Conservation (phyloP, 345 rosid species). For the Moricandia moricandioides region DNA sequence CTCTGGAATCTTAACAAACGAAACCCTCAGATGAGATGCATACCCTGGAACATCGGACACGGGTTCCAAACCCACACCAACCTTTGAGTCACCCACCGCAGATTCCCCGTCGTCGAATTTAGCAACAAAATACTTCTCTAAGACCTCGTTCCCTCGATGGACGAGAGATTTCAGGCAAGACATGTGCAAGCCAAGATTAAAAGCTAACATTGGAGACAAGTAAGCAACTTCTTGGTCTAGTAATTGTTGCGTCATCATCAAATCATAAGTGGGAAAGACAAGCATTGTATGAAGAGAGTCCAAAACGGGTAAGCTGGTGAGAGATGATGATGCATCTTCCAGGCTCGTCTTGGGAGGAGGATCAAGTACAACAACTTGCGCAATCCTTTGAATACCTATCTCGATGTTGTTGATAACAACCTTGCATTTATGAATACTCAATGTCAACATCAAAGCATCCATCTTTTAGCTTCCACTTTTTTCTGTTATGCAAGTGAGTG, state of each 20-base stretch:
- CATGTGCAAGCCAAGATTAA: conserved; percentile 73
- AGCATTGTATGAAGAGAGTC: conserved; percentile 43
- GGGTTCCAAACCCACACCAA: conserved; percentile 62
- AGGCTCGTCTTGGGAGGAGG: conserved; percentile 61
- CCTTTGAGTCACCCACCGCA: conserved; percentile 25
- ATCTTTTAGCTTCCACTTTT: neutral
- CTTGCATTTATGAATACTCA: conserved; percentile 34
- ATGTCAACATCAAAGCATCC: neutral
- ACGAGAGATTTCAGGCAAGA: conserved; percentile 71
- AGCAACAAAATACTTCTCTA: conserved; percentile 58
- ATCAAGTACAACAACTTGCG: conserved; percentile 74
- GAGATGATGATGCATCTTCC: conserved; percentile 8
- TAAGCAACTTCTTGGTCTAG: conserved; percentile 59
- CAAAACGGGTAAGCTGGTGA: neutral
- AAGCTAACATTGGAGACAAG: conserved; percentile 81
- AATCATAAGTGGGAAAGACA: conserved; percentile 55
- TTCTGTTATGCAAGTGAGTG: neutral
- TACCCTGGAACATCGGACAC: conserved; percentile 48
- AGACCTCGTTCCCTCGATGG: conserved; percentile 51
- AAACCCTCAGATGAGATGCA: conserved; percentile 84
- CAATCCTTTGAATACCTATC: conserved; percentile 49
- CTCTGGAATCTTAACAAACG: conserved; percentile 87
- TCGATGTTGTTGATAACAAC: conserved; percentile 62
- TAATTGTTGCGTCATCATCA: conserved; percentile 40
- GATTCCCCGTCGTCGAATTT: conserved; percentile 38